Conservation (phyloP, 2,329 filamentous ascomycete genomes). For the Grosmannia serpens region DNA sequence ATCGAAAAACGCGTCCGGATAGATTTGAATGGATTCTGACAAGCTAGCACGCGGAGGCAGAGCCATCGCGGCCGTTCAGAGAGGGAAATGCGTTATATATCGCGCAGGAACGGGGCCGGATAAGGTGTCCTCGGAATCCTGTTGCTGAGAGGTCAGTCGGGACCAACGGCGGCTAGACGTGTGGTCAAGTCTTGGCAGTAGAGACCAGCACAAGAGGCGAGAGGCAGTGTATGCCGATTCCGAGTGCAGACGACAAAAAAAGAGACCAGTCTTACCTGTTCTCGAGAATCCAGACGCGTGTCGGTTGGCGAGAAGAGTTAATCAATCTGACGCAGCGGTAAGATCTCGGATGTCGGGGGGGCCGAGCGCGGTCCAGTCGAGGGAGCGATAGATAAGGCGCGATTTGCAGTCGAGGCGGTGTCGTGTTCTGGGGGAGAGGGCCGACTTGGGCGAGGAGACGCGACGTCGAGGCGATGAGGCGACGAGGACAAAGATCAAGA, state of each 20-base stretch:
- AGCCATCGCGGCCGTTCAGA: conserved; percentile 38
- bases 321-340: not conserved
- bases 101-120: not conserved
- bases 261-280: not conserved
- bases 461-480: not conserved
- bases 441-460: not conserved
- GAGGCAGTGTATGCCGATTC: not conserved
- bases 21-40: conserved; percentile 39
- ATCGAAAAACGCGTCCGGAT: conserved; percentile 37
- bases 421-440: not conserved
- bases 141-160: not conserved
- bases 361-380: not conserved
- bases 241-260: not conserved
- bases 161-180: not conserved
- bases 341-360: not conserved
- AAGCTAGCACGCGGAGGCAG: conserved; percentile 36
- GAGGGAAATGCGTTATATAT: not conserved
- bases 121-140: not conserved
- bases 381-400: not conserved
- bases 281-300: not conserved
- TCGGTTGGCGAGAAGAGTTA: not conserved
- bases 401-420: not conserved
- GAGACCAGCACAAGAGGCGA: not conserved
- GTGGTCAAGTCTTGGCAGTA: not conserved
- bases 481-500: not conserved